phyloP scores from a whole-genome alignment of 2,329 filamentous ascomycete genomes.

The Colletotrichum filicis region DNA sequence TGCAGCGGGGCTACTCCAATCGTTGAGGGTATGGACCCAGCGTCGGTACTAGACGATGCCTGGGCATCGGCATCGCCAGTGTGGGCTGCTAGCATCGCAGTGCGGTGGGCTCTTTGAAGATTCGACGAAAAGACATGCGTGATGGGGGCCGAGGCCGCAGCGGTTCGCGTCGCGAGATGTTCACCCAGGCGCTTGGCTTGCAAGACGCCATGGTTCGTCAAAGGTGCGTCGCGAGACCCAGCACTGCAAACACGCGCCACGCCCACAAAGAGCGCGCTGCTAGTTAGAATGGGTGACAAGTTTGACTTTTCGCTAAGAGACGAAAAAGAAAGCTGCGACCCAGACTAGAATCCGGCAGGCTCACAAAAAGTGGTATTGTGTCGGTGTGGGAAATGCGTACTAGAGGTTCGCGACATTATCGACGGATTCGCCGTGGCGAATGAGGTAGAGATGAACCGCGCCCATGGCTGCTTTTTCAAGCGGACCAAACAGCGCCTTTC shows the following conservation, averaged over 20 bases:
- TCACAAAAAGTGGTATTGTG: constrained; percentile 7
- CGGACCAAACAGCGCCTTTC: not conserved
- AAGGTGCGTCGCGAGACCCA: constrained; percentile 80
- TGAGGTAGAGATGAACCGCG: constrained; percentile 68
- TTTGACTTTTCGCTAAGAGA: not conserved
- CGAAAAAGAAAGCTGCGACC: not conserved
- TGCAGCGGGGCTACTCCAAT: constrained; percentile 49
- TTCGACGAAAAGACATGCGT: constrained; percentile 82
- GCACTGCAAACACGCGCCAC: constrained; percentile 58
- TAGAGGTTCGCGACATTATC: constrained; percentile 86
- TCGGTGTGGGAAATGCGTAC: constrained; percentile 54
- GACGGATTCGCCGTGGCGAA: constrained; percentile 90
- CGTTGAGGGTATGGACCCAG: not conserved
- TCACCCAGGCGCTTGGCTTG: constrained; percentile 79
- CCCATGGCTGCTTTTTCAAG: constrained; percentile 24
- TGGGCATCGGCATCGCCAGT: constrained; percentile 57
- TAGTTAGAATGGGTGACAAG: constrained; percentile 39
- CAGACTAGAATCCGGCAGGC: not conserved
- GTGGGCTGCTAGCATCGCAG: constrained; percentile 69
- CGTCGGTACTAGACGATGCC: not conserved
- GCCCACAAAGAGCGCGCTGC: constrained; percentile 4
- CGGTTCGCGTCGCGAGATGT: constrained; percentile 59
- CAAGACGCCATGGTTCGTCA: constrained; percentile 84
- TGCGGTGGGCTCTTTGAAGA: constrained; percentile 77
- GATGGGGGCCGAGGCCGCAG: constrained; percentile 49